Evolutionary conservation across 2,329 filamentous ascomycete species (phyloP), one percentile per base, ranked within the genome.

Genomic region (Penicillium sp.): DNA sequence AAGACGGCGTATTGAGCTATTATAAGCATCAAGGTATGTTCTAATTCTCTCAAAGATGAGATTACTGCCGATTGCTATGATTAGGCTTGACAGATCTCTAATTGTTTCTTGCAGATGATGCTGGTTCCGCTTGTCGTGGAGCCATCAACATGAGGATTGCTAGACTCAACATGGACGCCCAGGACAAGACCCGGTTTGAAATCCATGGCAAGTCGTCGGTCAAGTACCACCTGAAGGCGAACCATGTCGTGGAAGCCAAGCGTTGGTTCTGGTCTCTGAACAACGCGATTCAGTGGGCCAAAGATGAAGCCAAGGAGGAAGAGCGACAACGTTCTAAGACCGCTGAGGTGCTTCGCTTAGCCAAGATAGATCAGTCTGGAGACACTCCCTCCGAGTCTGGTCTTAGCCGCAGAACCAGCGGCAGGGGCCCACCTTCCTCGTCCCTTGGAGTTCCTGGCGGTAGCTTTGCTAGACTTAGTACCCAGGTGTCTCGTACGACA

Each of bases 131-230:
- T 55, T 99, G 95, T 73, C 91, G 95, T 60, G 95, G 95, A 57
- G 95, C 95, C 52, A 99, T 99, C 78, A 98, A 98, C 74, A 99
- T 99, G 93, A 90, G 89, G 59, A 99, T 99, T 65, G 95, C 95
- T 24, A 89, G 87, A 69, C 83, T 99, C 29, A 89, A 93, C 76
- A 98, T 99, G 93, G 96, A 96, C 70, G 84, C 93, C 0, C 92
- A 97, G 65, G 95, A 99, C 73, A 99, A 98, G 80, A 93, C 93
- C 46, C 92, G 93, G 58, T 98, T 99, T 68, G 95, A 99, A 71
- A 98, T 99, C 52, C 91, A 93, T 60, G 95, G 95, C 52, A 99
- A 99, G 76, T 97, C 93, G 1, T 98, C 93, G 0, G 95, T 99
- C 73, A 99, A 97, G 77, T 99, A 99, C 73, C 93, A 96, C 49